phyloP scores from a whole-genome alignment of 495 filamentous ascomycete species.

The Aspergillus heteromorphus region DNA sequence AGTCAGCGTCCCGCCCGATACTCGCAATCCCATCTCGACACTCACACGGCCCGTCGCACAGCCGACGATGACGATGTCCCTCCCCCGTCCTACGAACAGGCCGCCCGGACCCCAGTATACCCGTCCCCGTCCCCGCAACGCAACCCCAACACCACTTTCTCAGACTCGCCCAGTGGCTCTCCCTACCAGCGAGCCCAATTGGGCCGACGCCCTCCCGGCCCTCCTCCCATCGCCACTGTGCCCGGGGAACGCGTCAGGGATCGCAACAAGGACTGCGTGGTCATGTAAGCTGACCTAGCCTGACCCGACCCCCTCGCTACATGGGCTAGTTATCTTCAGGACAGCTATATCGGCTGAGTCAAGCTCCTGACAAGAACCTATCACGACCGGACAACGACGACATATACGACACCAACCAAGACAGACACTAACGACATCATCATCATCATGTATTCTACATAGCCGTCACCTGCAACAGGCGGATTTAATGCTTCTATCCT shows the following conservation, averaged over 20 bases:
- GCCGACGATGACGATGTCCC: slow-evolving; percentile 50
- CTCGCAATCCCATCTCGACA: slow-evolving; percentile 18
- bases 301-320: too few relatives aligned
- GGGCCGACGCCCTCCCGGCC: slow-evolving; percentile 14
- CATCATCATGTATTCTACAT: slow-evolving; percentile 15
- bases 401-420: slow-evolving; percentile 7
- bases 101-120: slow-evolving; percentile 58
- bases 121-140: slow-evolving; percentile 55
- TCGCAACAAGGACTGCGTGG: slow-evolving; percentile 37
- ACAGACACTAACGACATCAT: too few relatives aligned
- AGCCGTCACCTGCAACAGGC: slow-evolving; percentile 6
- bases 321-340: too few relatives aligned
- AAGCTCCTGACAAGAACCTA: too few relatives aligned
- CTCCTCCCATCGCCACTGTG: slow-evolving; percentile 8
- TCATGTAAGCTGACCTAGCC: slow-evolving; percentile 45
- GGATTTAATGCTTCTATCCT: slow-evolving; percentile 3
- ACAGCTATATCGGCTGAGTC: too few relatives aligned
- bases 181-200: slow-evolving; percentile 16
- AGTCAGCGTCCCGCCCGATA: slow-evolving; percentile 10
- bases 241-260: slow-evolving; percentile 21
- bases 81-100: slow-evolving; percentile 80
- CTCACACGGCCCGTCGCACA: slow-evolving; percentile 30
- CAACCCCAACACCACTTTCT: slow-evolving; percentile 50
- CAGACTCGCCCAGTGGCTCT: slow-evolving; percentile 13
- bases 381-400: too few relatives aligned